Conservation (phyloP, 306 rosid species). For the Vicia faba region DNA sequence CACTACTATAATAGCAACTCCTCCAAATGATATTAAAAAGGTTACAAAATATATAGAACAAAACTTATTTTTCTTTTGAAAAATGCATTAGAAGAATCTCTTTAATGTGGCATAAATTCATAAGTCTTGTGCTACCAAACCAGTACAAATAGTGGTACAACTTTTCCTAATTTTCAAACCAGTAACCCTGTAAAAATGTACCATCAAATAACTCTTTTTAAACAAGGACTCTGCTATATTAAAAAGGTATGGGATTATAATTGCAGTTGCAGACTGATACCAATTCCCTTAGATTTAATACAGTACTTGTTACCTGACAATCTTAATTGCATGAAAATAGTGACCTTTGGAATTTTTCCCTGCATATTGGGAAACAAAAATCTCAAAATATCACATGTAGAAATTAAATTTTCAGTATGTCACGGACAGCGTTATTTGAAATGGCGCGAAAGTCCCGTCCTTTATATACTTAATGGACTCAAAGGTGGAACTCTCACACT, state of each 20-base stretch:
- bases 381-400: too few relatives aligned
- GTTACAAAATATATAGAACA: background rate
- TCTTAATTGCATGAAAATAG: constrained; percentile 39
- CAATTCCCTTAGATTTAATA: constrained; percentile 18
- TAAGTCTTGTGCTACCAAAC: background rate
- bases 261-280: constrained; percentile 38
- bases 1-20: background rate
- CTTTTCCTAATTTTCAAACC: constrained; percentile 2
- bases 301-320: constrained; percentile 26
- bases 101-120: constrained; percentile 26
- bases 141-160: constrained; percentile 20
- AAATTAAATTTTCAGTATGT: too few relatives aligned
- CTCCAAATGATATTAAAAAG: background rate
- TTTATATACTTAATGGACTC: too few relatives aligned
- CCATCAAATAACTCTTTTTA: constrained; percentile 31
- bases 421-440: too few relatives aligned
- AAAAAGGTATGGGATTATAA: constrained; percentile 34
- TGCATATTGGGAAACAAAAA: too few relatives aligned
- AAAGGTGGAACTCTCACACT: too few relatives aligned
- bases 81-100: background rate
- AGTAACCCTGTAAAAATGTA: constrained; percentile 14
- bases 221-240: constrained; percentile 26
- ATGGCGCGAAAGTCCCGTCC: too few relatives aligned
- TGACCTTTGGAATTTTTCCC: too few relatives aligned
- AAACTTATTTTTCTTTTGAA: background rate